A percentile compares a stretch with the other conserved stretches of the same genome.
Evolutionary conservation across 352 stramenopile species (phyloP).

Genomic region (Pythium rhizo-oryzae): DNA sequence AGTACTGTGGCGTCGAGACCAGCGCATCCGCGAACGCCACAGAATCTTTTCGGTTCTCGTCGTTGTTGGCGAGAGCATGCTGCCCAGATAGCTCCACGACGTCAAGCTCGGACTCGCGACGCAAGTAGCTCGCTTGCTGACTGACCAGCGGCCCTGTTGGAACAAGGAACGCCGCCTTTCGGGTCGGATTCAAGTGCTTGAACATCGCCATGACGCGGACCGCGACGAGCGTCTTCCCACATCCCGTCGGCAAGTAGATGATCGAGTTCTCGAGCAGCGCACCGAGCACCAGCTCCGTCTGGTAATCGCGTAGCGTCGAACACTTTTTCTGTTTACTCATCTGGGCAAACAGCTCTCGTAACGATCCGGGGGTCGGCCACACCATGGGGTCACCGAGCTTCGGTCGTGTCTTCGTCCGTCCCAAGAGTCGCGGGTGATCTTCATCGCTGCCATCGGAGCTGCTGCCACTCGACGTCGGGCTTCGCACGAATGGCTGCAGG

Average conservation of each 20-base stretch:
- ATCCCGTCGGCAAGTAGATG: slow-evolving; percentile 76
- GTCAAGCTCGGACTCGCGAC: slow-evolving; percentile 60
- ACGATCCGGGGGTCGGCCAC: slow-evolving; percentile 32
- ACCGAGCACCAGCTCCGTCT: slow-evolving; percentile 69
- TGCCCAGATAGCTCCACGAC: slow-evolving; percentile 67
- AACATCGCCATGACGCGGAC: slow-evolving; percentile 77
- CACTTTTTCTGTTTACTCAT: slow-evolving; percentile 37
- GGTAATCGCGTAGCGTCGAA: slow-evolving; percentile 59
- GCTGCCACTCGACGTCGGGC: not conserved
- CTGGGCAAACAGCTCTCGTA: slow-evolving; percentile 19
- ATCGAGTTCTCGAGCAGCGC: slow-evolving; percentile 80
- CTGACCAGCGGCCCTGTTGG: slow-evolving; percentile 74
- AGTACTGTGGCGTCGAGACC: slow-evolving; percentile 72
- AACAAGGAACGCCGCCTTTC: slow-evolving; percentile 69
- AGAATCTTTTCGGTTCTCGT: slow-evolving; percentile 21
- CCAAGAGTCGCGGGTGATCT: not conserved
- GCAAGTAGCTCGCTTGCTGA: slow-evolving; percentile 72
- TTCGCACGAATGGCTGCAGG: not conserved
- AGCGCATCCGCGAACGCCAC: slow-evolving; percentile 36
- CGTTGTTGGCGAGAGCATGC: slow-evolving; percentile 25
- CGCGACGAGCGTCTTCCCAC: slow-evolving; percentile 75
- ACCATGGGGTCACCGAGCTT: slow-evolving; percentile 20
- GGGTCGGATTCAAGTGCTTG: slow-evolving; percentile 55
- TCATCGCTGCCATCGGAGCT: not conserved
- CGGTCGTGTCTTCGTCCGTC: not conserved